Percentiles rank a stretch among this genome's conserved stretches.
These are phyloP conservation scores for Magnusiomyces tetraspermus DNA, from an alignment of 1,139 yeast species.

Conservation along the genomic window DNA sequence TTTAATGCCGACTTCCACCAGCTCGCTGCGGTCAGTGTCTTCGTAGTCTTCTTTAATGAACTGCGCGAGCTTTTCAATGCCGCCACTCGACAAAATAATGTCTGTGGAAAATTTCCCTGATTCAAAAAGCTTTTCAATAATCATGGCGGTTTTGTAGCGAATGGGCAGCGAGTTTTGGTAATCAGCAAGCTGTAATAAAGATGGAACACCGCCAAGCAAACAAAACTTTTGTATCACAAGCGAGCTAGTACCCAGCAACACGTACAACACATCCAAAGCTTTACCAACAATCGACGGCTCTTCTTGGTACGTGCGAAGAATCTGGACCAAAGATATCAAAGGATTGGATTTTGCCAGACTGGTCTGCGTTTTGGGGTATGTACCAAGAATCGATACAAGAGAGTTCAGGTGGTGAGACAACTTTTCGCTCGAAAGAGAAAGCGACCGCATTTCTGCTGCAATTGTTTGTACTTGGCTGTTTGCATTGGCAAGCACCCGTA, in stretches of 20 bases:
- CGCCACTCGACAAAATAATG: conserved; percentile 50
- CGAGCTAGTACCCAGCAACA: conserved; percentile 34
- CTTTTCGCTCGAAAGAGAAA: conserved; percentile 6
- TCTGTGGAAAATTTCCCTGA: conserved; percentile 38
- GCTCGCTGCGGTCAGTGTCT: conserved; percentile 32
- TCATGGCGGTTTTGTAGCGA: conserved; percentile 41
- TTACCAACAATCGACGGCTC: conserved; percentile 30
- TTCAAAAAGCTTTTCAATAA: conserved; percentile 35
- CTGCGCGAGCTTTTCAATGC: conserved; percentile 42
- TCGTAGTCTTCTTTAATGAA: conserved; percentile 49
- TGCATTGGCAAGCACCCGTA: conserved; percentile 23
- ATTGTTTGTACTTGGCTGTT: conserved; percentile 18
- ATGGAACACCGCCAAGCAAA: conserved; percentile 50
- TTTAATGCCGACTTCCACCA: conserved; percentile 42
- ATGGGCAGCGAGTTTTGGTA: conserved; percentile 32
- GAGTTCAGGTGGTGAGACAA: conserved; percentile 5
- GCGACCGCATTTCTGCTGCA: conserved; percentile 16
- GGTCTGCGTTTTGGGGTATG: conserved; percentile 24
- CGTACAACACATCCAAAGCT: conserved; percentile 37
- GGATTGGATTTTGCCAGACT: conserved; percentile 42
- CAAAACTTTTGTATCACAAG: conserved; percentile 44
- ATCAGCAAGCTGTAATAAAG: conserved; percentile 38
- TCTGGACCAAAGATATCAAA: conserved; percentile 40
- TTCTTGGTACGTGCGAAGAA: conserved; percentile 32
- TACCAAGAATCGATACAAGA: not conserved